Conservation (phyloP, 1,284 basidiomycete genomes). For the Microbotryomycetes sp. region DNA sequence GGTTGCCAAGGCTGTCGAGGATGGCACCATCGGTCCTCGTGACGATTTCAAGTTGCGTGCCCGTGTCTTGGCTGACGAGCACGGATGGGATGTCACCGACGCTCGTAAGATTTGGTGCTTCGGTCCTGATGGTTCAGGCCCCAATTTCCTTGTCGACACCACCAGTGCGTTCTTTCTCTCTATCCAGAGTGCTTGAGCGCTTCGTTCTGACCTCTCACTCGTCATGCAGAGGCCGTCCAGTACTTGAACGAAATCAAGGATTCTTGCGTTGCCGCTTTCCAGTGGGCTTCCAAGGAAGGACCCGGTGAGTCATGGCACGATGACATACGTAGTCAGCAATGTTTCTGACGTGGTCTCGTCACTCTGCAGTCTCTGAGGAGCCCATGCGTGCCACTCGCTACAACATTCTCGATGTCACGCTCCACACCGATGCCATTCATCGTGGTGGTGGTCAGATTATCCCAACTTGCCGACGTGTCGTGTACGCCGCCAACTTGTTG, state of each 20-base stretch:
- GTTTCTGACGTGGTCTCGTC: neutral
- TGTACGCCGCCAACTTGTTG: constrained; percentile 91
- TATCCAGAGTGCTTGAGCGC: constrained; percentile 50
- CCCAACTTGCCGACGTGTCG: constrained; percentile 90
- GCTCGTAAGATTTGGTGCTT: constrained; percentile 99
- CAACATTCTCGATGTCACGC: constrained; percentile 93
- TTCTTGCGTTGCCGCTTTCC: constrained; percentile 97
- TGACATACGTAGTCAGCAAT: neutral
- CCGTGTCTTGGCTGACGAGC: constrained; percentile 91
- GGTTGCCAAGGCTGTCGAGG: constrained; percentile 86
- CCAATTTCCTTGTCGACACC: constrained; percentile 94
- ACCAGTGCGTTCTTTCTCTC: constrained; percentile 98
- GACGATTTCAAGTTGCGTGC: constrained; percentile 98
- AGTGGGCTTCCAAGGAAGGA: constrained; percentile 95
- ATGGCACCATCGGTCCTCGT: constrained; percentile 76
- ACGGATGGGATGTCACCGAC: constrained; percentile 98
- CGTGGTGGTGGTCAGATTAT: constrained; percentile 99
- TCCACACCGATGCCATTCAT: constrained; percentile 98
- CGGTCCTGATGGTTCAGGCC: constrained; percentile 95
- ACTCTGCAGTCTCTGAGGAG: constrained; percentile 67
- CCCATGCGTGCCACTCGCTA: constrained; percentile 97
- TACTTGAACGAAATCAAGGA: constrained; percentile 89
- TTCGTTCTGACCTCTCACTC: neutral
- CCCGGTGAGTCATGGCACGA: neutral
- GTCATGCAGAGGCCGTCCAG: constrained; percentile 35